These are phyloP conservation scores for Suillus brevipes DNA, from an alignment of 768 basidiomycete genomes.

Conservation along the genomic window DNA sequence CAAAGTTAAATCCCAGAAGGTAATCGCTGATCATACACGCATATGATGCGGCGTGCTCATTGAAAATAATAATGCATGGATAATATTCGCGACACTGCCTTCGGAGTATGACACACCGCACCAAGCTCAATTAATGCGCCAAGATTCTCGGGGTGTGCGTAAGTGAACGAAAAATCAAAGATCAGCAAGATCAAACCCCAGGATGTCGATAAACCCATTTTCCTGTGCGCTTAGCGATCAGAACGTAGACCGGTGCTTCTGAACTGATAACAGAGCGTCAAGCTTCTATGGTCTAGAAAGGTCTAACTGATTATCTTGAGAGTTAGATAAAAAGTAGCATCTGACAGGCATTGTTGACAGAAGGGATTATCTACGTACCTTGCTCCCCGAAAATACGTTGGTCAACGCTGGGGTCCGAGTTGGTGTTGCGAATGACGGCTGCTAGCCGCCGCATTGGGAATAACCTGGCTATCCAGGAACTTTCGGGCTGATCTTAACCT, in stretches of 20 bases:
- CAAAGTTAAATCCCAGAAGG: background rate
- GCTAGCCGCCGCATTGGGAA: background rate
- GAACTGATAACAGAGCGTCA: background rate
- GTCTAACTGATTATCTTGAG: background rate
- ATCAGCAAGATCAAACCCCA: background rate
- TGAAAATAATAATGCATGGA: background rate
- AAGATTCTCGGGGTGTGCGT: background rate
- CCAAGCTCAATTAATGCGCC: background rate
- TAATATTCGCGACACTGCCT: background rate
- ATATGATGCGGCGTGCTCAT: too few relatives aligned
- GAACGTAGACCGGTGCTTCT: constrained; percentile 1
- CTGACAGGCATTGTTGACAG: background rate
- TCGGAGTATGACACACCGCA: background rate
- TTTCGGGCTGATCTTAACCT: background rate
- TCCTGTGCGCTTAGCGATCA: background rate
- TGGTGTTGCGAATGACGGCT: background rate
- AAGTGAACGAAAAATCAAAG: background rate
- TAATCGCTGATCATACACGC: background rate
- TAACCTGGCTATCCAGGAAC: background rate
- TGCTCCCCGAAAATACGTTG: background rate
- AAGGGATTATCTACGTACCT: background rate
- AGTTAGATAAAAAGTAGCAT: background rate
- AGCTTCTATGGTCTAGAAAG: background rate
- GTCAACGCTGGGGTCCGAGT: background rate
- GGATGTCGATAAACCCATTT: background rate